Evolutionary conservation across 805 yeast genomes (phyloP), one percentile per base, ranked within the genome.

Genomic region (Komagataella pastoris): DNA sequence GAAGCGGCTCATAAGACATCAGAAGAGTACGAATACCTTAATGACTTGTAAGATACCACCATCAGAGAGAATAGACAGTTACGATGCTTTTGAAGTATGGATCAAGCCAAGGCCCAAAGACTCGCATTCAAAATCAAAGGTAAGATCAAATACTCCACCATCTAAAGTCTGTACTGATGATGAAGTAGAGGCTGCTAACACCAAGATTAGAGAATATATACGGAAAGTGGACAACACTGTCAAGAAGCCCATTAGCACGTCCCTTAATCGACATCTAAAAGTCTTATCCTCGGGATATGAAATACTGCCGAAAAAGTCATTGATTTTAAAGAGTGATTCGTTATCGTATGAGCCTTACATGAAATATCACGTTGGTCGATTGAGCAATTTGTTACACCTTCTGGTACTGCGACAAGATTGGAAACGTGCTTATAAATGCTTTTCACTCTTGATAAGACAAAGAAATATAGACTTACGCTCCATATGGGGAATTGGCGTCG

Each of bases 401-500:
- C 70, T 71, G 52, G 60, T 84, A 3, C 58, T 76, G 46, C 64
- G 71, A 44, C 59, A 67, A 30, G 72, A 80, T 7, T 85, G 88
- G 88, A 57, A 61, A 5, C 47, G 68, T 14, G 85, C 86, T 0
- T 80, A 77, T 57, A 71, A 71, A 51, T 64, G 79, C 6, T 79
- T 80, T 56, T 61, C 77, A 7, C 51, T 78, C 1, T 60, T 85
- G 19, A 60, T 80, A 2, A 61, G 83, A 50, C 57, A 76, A 1
- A 75, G 75, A 1, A 61, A 62, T 1, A 70, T 77, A 8, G 87
- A 84, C 59, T 60, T 82, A 5, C 66, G 80, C 51, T 64, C 74
- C 3, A 59, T 83, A 8, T 85, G 90, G 90, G 76, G 84, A 0
- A 44, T 82, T 0, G 89, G 85, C 0, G 62, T 79, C 4, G 82